These are phyloP conservation scores for Kazachstania africana DNA, from an alignment of 805 yeast genomes.

Conservation along the genomic window DNA sequence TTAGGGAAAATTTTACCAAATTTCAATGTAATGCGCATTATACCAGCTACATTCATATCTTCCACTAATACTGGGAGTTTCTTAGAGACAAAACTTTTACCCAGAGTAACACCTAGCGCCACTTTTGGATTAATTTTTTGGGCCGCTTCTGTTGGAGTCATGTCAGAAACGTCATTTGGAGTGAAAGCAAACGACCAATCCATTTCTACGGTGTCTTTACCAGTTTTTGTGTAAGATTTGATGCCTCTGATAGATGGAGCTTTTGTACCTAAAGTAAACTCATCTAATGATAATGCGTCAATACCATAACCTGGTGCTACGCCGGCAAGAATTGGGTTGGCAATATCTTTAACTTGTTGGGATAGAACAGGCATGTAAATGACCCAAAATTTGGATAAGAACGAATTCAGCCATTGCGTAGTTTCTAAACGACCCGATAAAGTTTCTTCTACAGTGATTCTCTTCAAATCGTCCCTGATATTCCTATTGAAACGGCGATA, in stretches of 20 bases:
- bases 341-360: slow-evolving; percentile 57
- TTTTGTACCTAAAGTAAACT: slow-evolving; percentile 70
- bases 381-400: slow-evolving; percentile 74
- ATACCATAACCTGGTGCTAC: slow-evolving; percentile 78
- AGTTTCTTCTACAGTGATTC: slow-evolving; percentile 51
- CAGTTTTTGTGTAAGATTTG: slow-evolving; percentile 60
- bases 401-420: slow-evolving; percentile 72
- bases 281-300: slow-evolving; percentile 59
- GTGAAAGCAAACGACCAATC: slow-evolving; percentile 75
- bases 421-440: slow-evolving; percentile 57
- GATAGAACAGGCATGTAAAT: slow-evolving; percentile 80
- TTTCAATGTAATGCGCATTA: slow-evolving; percentile 51
- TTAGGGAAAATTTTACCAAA: slow-evolving; percentile 66
- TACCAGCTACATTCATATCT: slow-evolving; percentile 66
- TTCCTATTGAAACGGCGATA: slow-evolving; percentile 66
- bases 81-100: slow-evolving; percentile 70
- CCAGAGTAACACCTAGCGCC: slow-evolving; percentile 68
- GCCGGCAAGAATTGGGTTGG: slow-evolving; percentile 57
- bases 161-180: slow-evolving; percentile 72
- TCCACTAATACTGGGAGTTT: slow-evolving; percentile 69
- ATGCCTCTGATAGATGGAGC: slow-evolving; percentile 66
- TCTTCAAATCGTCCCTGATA: slow-evolving; percentile 62
- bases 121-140: slow-evolving; percentile 70
- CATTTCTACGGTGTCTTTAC: slow-evolving; percentile 61
- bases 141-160: slow-evolving; percentile 65